Evolutionary conservation across 1,139 yeast species (phyloP).

Genomic region (Komagataea norvegica): DNA sequence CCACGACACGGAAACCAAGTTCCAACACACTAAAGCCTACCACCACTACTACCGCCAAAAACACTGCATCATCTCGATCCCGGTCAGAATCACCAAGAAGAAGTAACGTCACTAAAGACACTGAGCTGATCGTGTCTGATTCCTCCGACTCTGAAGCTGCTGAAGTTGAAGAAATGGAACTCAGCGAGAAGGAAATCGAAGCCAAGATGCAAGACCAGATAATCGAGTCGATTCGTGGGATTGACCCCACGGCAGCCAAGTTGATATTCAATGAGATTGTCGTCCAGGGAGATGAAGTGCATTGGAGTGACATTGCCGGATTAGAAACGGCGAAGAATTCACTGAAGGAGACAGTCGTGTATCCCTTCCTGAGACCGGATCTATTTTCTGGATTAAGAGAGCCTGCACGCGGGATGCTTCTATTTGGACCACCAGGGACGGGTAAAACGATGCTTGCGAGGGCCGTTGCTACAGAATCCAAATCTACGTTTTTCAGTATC

Average conservation of each 20-base stretch:
- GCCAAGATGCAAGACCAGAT: slow-evolving; percentile 35
- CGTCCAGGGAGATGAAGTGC: slow-evolving; percentile 91
- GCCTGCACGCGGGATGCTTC: slow-evolving; percentile 93
- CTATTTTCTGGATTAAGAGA: slow-evolving; percentile 86
- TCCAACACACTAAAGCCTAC: background rate
- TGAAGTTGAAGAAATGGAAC: slow-evolving; percentile 22
- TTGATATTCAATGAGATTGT: slow-evolving; percentile 90
- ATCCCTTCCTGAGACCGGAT: slow-evolving; percentile 93
- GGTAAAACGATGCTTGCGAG: slow-evolving; percentile 97
- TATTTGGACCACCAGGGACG: slow-evolving; percentile 98
- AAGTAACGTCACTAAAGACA: slow-evolving; percentile 28
- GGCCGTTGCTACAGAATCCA: slow-evolving; percentile 96
- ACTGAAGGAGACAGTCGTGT: slow-evolving; percentile 92
- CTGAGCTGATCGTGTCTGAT: slow-evolving; percentile 30
- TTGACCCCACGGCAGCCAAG: slow-evolving; percentile 67
- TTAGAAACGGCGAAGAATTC: slow-evolving; percentile 85
- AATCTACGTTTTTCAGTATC: slow-evolving; percentile 88
- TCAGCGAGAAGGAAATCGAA: slow-evolving; percentile 26
- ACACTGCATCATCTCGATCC: slow-evolving; percentile 9
- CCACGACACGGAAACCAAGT: no score
- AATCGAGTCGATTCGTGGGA: slow-evolving; percentile 35
- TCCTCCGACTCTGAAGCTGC: slow-evolving; percentile 21
- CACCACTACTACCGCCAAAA: slow-evolving; percentile 5
- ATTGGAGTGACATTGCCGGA: slow-evolving; percentile 97
- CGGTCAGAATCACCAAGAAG: slow-evolving; percentile 21